Base-by-base conservation (phyloP, 352 stramenopile genomes). In the Globisporangium echinulatum region DNA sequence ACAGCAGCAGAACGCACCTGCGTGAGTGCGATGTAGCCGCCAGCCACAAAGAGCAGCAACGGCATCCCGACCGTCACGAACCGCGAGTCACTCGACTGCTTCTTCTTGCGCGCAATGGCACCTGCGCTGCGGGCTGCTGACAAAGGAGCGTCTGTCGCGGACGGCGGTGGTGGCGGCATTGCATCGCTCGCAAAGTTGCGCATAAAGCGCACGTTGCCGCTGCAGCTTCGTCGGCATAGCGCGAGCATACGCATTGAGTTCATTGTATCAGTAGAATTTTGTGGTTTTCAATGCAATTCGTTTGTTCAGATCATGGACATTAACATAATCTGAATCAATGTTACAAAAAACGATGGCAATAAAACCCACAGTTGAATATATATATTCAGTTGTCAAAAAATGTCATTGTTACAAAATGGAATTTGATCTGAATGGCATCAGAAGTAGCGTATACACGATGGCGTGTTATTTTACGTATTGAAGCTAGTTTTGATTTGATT, bases 41-140 rank as follows among this genome's bases (percentile, higher is more conserved):
- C 85, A 15, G 90, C 79, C 19, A 94, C 72, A 57, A 94, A 94
- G 14, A 94, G 77, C 64, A 94, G 67, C 44, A 94, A 68, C 52
- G 85, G 85, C 38, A 92, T 62, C 15, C 85, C 85, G 46, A 88
- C 79, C 14, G 68, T 88, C 33, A 71, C 61, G 56, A 94, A 94
- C 15, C 77, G 76, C 38, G 73, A 69, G 59, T 75, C 73, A 54
- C 79, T 88, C 19, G 54, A 58, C 68, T 85, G 86, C 19, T 75
- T 72, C 56, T 81, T 84, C 52, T 67, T 74, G 13, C 53, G 38
- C 17, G 39, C 52, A n/a, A 54, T 49, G 15, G 51, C 42, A 25
- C 44, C 38, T 0, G 52, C 39, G 10, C 33, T 60, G n/a, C 57
- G 36, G 40, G 60, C 60, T 11, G 72, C 61, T 37, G 61, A 61